Percentiles rank a stretch among this genome's conserved stretches.
Evolutionary conservation across 1,284 basidiomycete genomes (phyloP).

Genomic region (Trichosporon inkin): DNA sequence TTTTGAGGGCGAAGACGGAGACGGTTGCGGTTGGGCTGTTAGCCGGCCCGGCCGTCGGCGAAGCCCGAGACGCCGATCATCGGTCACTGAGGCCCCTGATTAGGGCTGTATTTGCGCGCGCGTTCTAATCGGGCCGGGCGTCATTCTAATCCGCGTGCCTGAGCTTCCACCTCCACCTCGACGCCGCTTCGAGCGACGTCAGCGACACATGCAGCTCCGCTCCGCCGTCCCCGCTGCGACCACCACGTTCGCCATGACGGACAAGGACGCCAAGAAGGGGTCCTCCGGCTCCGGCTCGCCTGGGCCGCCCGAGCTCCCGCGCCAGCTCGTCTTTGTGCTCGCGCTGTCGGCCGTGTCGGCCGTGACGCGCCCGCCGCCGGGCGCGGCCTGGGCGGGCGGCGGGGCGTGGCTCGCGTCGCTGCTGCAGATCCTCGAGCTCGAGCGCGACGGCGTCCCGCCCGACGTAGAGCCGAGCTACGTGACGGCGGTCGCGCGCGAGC

Average conservation of each 20-base stretch:
- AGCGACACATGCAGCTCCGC: neutral
- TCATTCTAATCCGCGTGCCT: neutral
- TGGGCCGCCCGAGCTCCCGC: constrained; percentile 10
- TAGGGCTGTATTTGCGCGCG: neutral
- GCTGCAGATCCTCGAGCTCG: constrained; percentile 37
- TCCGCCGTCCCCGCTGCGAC: neutral
- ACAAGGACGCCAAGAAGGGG: neutral
- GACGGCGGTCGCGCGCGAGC: constrained; percentile 27
- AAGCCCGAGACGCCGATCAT: neutral
- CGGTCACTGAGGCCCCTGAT: neutral
- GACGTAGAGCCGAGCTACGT: constrained; percentile 32
- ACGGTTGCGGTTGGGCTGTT: too few relatives aligned
- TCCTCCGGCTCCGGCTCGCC: neutral
- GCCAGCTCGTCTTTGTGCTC: constrained; percentile 29
- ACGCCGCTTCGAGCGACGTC: neutral
- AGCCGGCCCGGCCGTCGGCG: neutral
- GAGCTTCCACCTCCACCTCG: neutral
- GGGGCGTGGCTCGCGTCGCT: constrained; percentile 39
- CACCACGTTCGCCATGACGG: neutral
- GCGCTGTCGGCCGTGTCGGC: constrained; percentile 38
- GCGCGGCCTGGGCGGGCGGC: constrained; percentile 14
- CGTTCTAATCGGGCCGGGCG: neutral
- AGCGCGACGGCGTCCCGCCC: constrained; percentile 33
- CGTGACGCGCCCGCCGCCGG: constrained; percentile 22
- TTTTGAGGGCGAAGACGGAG: constrained; percentile 2